phyloP scores from a whole-genome alignment of 2,329 filamentous ascomycete species.

The Penicillium sp. region DNA sequence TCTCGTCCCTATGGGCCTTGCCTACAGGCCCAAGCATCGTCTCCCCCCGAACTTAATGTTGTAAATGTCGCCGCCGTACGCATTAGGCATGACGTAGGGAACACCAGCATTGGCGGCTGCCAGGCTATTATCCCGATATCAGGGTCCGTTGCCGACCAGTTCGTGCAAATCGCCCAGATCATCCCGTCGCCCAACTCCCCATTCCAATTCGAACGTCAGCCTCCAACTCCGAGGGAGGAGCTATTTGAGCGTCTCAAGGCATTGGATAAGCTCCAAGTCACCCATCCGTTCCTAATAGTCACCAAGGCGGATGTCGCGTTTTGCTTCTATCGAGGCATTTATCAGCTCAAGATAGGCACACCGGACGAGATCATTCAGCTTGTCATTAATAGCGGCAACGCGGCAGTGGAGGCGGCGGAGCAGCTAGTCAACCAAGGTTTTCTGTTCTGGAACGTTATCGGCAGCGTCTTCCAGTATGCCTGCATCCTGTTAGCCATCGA shows the following conservation, averaged over 20 bases:
- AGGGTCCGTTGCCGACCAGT: slow-evolving; percentile 30
- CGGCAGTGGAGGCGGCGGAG: slow-evolving; percentile 25
- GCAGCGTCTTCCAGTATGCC: slow-evolving; percentile 35
- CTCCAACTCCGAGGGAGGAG: slow-evolving; percentile 20
- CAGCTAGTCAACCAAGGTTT: slow-evolving; percentile 24
- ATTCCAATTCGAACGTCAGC: slow-evolving; percentile 20
- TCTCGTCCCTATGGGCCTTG: too few relatives aligned
- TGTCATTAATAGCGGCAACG: slow-evolving; percentile 27
- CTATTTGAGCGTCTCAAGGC: slow-evolving; percentile 27
- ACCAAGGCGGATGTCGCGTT: slow-evolving; percentile 34
- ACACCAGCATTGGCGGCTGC: too few relatives aligned
- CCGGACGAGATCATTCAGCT: slow-evolving; percentile 23
- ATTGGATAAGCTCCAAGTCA: slow-evolving; percentile 16
- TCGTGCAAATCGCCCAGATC: slow-evolving; percentile 30
- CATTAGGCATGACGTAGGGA: too few relatives aligned
- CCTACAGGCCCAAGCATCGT: too few relatives aligned
- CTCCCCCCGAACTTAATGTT: too few relatives aligned
- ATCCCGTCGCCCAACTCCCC: slow-evolving; percentile 31
- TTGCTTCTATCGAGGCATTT: slow-evolving; percentile 36
- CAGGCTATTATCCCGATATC: slow-evolving; percentile 21
- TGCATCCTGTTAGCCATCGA: slow-evolving; percentile 33
- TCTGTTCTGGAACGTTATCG: slow-evolving; percentile 35
- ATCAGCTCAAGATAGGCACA: slow-evolving; percentile 28
- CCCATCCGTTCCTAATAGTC: slow-evolving; percentile 30
- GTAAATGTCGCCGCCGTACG: too few relatives aligned